Base-by-base conservation (phyloP, 2,329 filamentous ascomycete species). In the Claviceps arundinis region DNA sequence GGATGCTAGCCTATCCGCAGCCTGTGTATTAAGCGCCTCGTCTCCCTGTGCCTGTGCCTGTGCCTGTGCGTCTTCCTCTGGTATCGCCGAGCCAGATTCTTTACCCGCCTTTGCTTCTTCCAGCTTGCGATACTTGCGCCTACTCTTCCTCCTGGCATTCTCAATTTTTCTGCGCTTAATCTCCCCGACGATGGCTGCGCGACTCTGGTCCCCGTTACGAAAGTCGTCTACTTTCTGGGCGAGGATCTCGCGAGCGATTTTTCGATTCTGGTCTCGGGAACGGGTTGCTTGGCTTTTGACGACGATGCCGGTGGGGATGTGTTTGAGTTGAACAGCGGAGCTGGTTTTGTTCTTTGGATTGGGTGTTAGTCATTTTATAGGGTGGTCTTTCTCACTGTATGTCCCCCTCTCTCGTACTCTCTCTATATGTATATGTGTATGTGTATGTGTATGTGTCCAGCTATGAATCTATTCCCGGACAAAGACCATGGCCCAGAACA, bases 261-360 rank as follows among this genome's bases (percentile, higher is more conserved):
- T 90, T 56, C 90, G 81, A 66, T 98, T 98, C 68, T 95, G 87
- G 53, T 79, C 79, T 17, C 89, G 81, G 1, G 87, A 94, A 47
- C 93, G 83, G 8, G 93, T 97, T 19, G 85, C 89, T 69, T 98
- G 93, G 52, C 82, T 91, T 71, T 98, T 98, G 56, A 98, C 80
- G 14, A 97, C 90, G 50, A 96, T 81, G 55, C 91, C 91, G 0
- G 90, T 95, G 5, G 91, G 89, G 16, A 86, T 71, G 67, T 98
- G 93, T 59, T 85, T 93, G 38, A 98, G 75, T 66, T 98, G 93
- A 2, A 96, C 91, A 40, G 91, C 91, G 0, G 88, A 96, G 58
- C 84, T 89, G 26, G 93, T 98, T 80, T 98, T 98, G 71, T 98
- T 98, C 85, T 84, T 14, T 37, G 16, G 14, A 6, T 17, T 30